Evolutionary conservation across 2,329 filamentous ascomycete species (phyloP).

Genomic region (Stagonosporopsis cucurbitacearum): DNA sequence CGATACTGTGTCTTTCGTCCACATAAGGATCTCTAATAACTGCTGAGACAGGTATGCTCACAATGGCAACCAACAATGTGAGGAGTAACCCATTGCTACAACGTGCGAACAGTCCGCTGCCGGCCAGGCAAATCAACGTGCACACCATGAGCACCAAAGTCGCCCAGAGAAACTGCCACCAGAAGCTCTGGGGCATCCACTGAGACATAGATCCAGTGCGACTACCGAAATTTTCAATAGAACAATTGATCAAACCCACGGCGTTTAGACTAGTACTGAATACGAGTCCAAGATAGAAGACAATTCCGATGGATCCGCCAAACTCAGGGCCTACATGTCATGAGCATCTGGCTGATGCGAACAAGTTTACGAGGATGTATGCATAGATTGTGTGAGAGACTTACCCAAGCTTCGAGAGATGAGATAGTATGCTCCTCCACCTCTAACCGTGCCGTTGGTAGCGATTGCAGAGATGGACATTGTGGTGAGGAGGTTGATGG

Average conservation of each 20-base stretch:
- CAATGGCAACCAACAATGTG: conserved; percentile 73
- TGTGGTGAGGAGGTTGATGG: conserved; percentile 82
- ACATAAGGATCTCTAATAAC: conserved; percentile 71
- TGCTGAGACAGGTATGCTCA: conserved; percentile 84
- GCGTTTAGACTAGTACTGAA: conserved; percentile 88
- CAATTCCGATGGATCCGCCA: conserved; percentile 83
- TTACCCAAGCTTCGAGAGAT: conserved; percentile 75
- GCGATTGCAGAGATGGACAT: conserved; percentile 88
- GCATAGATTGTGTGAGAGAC: not conserved
- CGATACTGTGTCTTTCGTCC: conserved; percentile 66
- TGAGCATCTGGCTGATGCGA: not conserved
- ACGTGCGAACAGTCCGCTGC: conserved; percentile 79
- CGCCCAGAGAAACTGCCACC: conserved; percentile 78
- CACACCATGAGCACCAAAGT: conserved; percentile 75
- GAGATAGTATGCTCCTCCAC: conserved; percentile 86
- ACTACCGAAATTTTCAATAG: conserved; percentile 75
- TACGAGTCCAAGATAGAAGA: conserved; percentile 85
- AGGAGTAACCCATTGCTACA: conserved; percentile 79
- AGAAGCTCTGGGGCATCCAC: conserved; percentile 72
- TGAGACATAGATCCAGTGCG: conserved; percentile 63
- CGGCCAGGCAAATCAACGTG: conserved; percentile 77
- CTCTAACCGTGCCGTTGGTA: conserved; percentile 86
- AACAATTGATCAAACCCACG: conserved; percentile 83
- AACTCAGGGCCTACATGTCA: conserved; percentile 74
- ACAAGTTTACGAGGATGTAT: not conserved